Conservation (phyloP, 768 basidiomycete species). For the Baorangia bicolor region DNA sequence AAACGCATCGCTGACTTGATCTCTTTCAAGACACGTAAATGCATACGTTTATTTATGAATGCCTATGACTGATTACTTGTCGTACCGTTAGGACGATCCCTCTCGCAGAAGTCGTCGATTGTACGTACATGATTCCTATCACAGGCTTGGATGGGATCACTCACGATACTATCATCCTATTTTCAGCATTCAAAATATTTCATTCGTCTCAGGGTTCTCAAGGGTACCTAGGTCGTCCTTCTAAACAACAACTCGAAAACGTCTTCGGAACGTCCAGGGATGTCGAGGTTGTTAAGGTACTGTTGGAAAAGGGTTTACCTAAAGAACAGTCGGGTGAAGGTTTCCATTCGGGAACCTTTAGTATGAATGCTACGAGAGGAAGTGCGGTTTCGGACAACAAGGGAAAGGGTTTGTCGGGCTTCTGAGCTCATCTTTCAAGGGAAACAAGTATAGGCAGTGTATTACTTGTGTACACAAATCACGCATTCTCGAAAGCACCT, state of each 20-base stretch:
- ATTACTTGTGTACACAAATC: slow-evolving; percentile 12
- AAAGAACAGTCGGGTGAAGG: slow-evolving; percentile 53
- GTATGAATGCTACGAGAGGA: slow-evolving; percentile 29
- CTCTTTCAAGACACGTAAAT: slow-evolving; percentile 63
- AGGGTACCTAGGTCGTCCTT: slow-evolving; percentile 70
- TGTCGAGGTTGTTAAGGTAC: slow-evolving; percentile 53
- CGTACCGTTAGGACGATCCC: slow-evolving; percentile 55
- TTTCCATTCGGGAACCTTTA: slow-evolving; percentile 27
- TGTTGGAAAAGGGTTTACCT: slow-evolving; percentile 71
- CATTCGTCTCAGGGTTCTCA: slow-evolving; percentile 72
- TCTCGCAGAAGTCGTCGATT: slow-evolving; percentile 76
- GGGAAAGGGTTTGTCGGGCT: slow-evolving; percentile 38
- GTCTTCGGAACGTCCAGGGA: slow-evolving; percentile 67
- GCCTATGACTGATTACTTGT: slow-evolving; percentile 13
- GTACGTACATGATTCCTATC: slow-evolving; percentile 41
- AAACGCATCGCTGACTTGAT: slow-evolving; percentile 9
- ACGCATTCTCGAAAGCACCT: background rate
- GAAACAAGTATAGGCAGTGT: slow-evolving; percentile 8
- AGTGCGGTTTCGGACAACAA: slow-evolving; percentile 40
- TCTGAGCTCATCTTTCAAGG: slow-evolving; percentile 22
- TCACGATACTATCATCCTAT: background rate
- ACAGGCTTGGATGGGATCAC: background rate
- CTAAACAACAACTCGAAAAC: slow-evolving; percentile 82
- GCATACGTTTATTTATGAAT: background rate
- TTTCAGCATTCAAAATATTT: slow-evolving; percentile 68